Evolutionary conservation across 306 rosid species (phyloP).

Genomic region (Acacia crassicarpa): DNA sequence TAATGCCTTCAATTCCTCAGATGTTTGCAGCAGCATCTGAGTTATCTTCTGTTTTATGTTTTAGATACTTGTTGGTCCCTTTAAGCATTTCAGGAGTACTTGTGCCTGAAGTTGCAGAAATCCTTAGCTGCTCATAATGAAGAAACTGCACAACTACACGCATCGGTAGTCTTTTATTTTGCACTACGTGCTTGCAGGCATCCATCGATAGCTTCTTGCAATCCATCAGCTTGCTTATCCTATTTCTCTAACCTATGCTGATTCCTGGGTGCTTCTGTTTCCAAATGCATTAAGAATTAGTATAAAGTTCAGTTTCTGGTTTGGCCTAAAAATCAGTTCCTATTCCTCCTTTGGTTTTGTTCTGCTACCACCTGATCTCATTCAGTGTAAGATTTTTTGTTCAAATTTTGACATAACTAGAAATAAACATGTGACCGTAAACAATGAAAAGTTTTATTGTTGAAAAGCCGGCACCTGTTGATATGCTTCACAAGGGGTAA

Average conservation of each 20-base stretch:
- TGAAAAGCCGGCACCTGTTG: not conserved
- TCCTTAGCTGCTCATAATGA: slow-evolving; percentile 82
- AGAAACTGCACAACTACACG: slow-evolving; percentile 89
- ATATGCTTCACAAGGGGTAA: not conserved
- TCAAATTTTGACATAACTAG: not conserved
- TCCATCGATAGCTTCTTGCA: slow-evolving; percentile 59
- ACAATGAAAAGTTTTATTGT: not conserved
- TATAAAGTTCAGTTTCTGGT: not conserved
- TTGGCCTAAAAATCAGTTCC: not conserved
- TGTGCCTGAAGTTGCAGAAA: slow-evolving; percentile 67
- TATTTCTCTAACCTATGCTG: slow-evolving; percentile 59
- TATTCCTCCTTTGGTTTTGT: not conserved
- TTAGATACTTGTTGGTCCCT: slow-evolving; percentile 51
- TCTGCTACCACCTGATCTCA: not conserved
- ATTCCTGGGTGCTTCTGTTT: slow-evolving; percentile 63
- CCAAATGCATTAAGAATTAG: not conserved
- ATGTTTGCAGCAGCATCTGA: slow-evolving; percentile 66
- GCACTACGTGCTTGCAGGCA: slow-evolving; percentile 64
- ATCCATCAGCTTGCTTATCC: slow-evolving; percentile 69
- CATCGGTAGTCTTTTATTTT: slow-evolving; percentile 67
- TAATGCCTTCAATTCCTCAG: slow-evolving; percentile 81
- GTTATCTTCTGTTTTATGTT: slow-evolving; percentile 78
- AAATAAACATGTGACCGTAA: not conserved
- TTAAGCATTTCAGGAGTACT: slow-evolving; percentile 82
- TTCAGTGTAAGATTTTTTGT: not conserved